Base-by-base conservation (phyloP, 75 land plant genomes). In the Ceratopteris richardii region DNA sequence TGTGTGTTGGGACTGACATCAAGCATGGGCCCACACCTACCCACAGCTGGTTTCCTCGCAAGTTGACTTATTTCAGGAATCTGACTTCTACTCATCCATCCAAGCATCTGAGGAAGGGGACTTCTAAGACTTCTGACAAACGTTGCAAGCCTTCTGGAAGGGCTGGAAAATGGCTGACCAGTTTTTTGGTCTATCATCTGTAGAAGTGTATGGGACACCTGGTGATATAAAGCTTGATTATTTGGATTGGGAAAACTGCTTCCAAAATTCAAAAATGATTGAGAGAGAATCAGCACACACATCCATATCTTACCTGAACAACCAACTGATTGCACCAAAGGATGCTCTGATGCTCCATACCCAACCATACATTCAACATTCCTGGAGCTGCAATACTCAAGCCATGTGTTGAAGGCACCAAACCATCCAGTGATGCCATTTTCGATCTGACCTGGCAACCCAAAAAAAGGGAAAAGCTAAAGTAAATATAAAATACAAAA, bases 271-370 rank as follows among this genome's bases (percentile, higher is more conserved):
- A n/a, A n/a, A n/a, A n/a, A n/a, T n/a, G n/a, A n/a, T n/a, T n/a
- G n/a, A n/a, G n/a, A n/a, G n/a, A n/a, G n/a, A n/a, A n/a, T n/a
- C n/a, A n/a, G n/a, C n/a, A n/a, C n/a, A n/a, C n/a, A n/a, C n/a
- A n/a, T n/a, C n/a, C n/a, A n/a, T 33, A 9, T 33, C 61, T 61
- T 67, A 94, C 98, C 87, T 94, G 96, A 21, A 83, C 78, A 63
- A 90, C 96, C 31, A 94, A 58, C 57, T 94, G 96, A 66, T 94
- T 90, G 64, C 98, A 94, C 98, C 98, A 94, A 20, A 94, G 67
- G 62, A 94, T 94, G 44, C 77, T 66, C 40, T 94, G 98, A 59
- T 94, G 98, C 57, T 94, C 98, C 78, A 81, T 90, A 9, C 97
- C 87, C 37, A 94, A 65, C 84, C 90, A 94, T 16, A 85, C 98